Evolutionary conservation across 257 asterid species (phyloP), one percentile per base, ranked within the genome.

Genomic region (Mitragyna speciosa): DNA sequence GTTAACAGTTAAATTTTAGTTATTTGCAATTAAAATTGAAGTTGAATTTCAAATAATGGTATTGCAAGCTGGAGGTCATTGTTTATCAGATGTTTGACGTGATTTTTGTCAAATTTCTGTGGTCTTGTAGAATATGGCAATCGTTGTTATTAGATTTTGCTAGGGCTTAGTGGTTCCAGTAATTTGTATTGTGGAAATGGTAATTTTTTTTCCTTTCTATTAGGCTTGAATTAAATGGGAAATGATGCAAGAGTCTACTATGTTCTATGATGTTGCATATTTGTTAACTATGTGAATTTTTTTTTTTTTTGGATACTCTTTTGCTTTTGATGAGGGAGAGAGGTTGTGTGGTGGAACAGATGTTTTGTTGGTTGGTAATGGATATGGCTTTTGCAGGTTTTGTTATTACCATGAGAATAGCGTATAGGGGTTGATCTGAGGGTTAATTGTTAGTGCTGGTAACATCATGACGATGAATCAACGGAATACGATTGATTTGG

Each of bases 401-500:
- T 56, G 68, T 31, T 41, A 48, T 58, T 70, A 73, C 72, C 81
- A 63, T 76, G 77, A n/a, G 78, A 80, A 54, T 66, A 76, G 33
- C 15, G 36, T 9, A 41, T 28, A 15, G 82, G 24, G 80, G 82
- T 52, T 70, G 67, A 48, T 77, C 74, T 31, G 77, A 72, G 72
- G 56, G 41, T 87, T 80, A 79, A 80, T 49, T 52, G 48, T 75
- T 76, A 20, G 39, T 54, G 80, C 79, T 82, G 79, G 67, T 64
- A 36, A 73, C 82, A 73, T 64, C 82, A 91, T 93, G 92, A 82
- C 96, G 26, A 90, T 91, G 95, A 87, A 87, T 80, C 98, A 87
- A 81, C 87, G 93, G 72, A 88, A 85, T 75, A 90, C 92, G 28
- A 94, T 92, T 74, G 96, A 90, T 82, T 87, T 96, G 78, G 98